A percentile compares a stretch with the other conserved stretches of the same genome.
These are phyloP conservation scores for Leccinum fibrillosum DNA, from an alignment of 768 basidiomycete species.

Conservation along the genomic window DNA sequence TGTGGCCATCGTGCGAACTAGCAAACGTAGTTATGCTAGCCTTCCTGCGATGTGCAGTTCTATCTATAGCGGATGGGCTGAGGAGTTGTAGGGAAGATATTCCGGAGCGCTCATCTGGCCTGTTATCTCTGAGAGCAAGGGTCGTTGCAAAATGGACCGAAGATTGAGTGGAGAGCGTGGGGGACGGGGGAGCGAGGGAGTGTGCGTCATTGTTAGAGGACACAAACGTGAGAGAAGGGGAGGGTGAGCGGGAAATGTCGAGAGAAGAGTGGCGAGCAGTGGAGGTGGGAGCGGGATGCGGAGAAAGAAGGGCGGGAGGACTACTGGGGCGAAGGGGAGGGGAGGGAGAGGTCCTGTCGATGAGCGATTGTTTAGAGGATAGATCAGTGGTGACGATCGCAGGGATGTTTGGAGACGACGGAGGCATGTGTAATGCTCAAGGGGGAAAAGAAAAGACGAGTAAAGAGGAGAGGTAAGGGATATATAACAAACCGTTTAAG, in stretches of 20 bases:
- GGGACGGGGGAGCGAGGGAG: constrained; percentile 58
- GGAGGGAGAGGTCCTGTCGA: not conserved
- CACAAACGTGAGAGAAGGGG: constrained; percentile 30
- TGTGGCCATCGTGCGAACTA: constrained; percentile 39
- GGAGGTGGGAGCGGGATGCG: constrained; percentile 2
- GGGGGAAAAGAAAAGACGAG: not conserved
- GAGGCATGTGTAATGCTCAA: constrained; percentile 15
- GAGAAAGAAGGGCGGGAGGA: constrained; percentile 24
- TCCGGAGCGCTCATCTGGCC: constrained; percentile 57
- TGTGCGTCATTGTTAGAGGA: constrained; percentile 44
- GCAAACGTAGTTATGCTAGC: constrained; percentile 54
- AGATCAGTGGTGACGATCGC: constrained; percentile 36
- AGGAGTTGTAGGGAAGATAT: constrained; percentile 51
- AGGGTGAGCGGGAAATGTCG: constrained; percentile 29
- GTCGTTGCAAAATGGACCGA: constrained; percentile 57
- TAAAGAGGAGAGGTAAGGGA: not conserved
- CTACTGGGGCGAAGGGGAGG: not conserved
- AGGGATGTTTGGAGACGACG: constrained; percentile 23
- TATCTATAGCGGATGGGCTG: constrained; percentile 34
- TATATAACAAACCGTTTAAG: constrained; percentile 8
- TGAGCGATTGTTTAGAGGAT: constrained; percentile 29
- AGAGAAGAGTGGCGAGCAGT: constrained; percentile 23
- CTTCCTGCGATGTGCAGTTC: constrained; percentile 47
- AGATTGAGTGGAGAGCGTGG: constrained; percentile 67
- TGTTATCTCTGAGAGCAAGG: constrained; percentile 63